Percentiles rank a stretch among this genome's conserved stretches.
These are phyloP conservation scores for Penicillium argentinense DNA, from an alignment of 495 filamentous ascomycete species.

Conservation along the genomic window DNA sequence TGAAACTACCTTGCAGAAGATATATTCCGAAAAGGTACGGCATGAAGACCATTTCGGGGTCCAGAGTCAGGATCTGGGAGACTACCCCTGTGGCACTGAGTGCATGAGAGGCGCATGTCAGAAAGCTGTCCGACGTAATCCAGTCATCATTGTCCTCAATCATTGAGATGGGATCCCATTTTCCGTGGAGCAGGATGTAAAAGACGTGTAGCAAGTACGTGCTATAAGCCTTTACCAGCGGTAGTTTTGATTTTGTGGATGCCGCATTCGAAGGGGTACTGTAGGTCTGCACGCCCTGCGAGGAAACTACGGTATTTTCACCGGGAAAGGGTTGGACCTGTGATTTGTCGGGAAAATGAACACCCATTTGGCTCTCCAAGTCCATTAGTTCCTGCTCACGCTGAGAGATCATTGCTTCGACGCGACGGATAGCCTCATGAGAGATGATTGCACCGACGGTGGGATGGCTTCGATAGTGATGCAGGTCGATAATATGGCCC, in stretches of 20 bases:
- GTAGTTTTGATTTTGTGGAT: constrained; percentile 1
- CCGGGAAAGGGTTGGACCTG: too few species aligned
- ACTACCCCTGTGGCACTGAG: constrained; percentile 55
- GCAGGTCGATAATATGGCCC: constrained; percentile 78
- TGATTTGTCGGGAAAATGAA: background rate
- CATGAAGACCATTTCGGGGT: constrained; percentile 60
- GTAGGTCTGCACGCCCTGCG: too few species aligned
- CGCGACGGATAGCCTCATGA: constrained; percentile 12
- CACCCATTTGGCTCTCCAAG: background rate
- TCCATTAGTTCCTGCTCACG: constrained; percentile 19
- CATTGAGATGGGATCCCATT: constrained; percentile 60
- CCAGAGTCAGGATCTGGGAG: constrained; percentile 51
- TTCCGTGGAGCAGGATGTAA: constrained; percentile 55
- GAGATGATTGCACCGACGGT: constrained; percentile 53
- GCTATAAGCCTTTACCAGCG: constrained; percentile 22
- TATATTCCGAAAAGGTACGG: constrained; percentile 63
- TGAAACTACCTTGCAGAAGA: constrained; percentile 57
- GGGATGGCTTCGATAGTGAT: constrained; percentile 74
- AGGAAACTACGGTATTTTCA: too few species aligned
- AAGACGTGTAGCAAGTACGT: constrained; percentile 59
- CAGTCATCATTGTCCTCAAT: constrained; percentile 58
- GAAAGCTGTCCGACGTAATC: constrained; percentile 55
- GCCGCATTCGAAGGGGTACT: background rate
- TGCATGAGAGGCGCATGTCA: constrained; percentile 53
- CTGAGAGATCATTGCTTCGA: constrained; percentile 18